Base-by-base conservation (phyloP, 83 land plant species). In the Thuja plicata region DNA sequence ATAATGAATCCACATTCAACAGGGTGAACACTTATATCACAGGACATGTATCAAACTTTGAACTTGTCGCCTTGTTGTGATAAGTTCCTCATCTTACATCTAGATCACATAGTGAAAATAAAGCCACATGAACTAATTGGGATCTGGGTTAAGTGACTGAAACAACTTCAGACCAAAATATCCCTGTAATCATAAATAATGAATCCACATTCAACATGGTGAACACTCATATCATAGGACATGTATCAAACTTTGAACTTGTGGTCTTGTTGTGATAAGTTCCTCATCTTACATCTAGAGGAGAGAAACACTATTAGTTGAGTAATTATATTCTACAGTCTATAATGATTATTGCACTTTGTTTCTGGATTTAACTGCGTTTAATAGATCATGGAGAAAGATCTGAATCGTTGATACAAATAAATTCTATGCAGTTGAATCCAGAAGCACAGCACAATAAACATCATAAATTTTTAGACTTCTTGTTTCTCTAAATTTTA, bases 131-230 rank as follows among this genome's bases (percentile, higher is more conserved):
- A 19, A 60, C 24, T 19, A 60, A 21, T 92, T 88, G 17, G 89
- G 89, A 71, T 92, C 91, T 30, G 91, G 91, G 80, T 91, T 91
- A 6, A 92, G 89, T 1, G 91, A 88, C 46, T 87, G 82, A 32
- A 91, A 92, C 45, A 92, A 83, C 91, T 88, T 90, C 86, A 88
- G 40, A 21, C 93, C 89, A 90, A 90, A 92, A 0, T 87, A 54
- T 40, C 91, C 93, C 91, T 91, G 87, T 27, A 45, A 82, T 24
- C 19, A 80, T 40, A 43, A 3, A 74, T 35, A 81, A 8, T 46
- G 57, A 88, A 88, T 21, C 24, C 30, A 10, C 54, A 54, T 54
- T 54, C 3, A 54, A 54, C 57, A 54, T 5, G 55, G 40, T 13
- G 8, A 62, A 10, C 73, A 46, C 84, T 76, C 41, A 11, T 8